Evolutionary conservation across 331 rosid species (phyloP).

Genomic region (Cucumis variabilis): DNA sequence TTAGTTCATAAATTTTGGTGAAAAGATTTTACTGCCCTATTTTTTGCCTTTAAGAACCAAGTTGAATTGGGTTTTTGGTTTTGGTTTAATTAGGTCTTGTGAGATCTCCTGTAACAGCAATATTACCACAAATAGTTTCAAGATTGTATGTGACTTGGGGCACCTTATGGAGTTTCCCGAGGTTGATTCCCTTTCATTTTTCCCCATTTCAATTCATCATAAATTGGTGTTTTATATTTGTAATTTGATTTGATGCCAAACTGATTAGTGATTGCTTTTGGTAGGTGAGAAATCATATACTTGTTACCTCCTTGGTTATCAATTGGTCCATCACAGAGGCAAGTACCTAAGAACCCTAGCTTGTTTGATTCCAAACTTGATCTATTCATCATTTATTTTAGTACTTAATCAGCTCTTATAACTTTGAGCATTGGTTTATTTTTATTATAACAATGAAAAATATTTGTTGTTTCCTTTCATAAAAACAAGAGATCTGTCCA

Average conservation of each 20-base stretch:
- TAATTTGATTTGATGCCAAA: not conserved
- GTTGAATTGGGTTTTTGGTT: no score
- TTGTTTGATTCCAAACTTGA: not conserved
- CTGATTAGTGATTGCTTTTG: not conserved
- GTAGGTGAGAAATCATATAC: conserved; percentile 64
- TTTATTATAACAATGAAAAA: conserved; percentile 43
- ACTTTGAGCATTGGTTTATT: not conserved
- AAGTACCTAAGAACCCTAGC: conserved; percentile 42
- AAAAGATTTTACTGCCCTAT: no score
- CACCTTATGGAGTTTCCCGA: conserved; percentile 92
- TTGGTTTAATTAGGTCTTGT: no score
- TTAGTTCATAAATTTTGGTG: no score
- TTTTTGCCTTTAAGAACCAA: no score
- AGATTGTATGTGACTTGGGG: conserved; percentile 42
- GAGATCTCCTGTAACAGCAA: no score
- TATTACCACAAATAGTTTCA: no score
- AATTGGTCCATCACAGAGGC: conserved; percentile 92
- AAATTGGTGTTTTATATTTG: not conserved
- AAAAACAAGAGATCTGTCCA: no score
- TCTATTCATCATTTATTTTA: not conserved
- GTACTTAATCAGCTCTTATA: not conserved
- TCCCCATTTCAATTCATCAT: not conserved
- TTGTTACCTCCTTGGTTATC: no score
- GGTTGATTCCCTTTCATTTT: conserved; percentile 44
- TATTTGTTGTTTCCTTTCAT: no score